phyloP scores from a whole-genome alignment of 169 alveolate species.

The Plasmodium sp. region DNA sequence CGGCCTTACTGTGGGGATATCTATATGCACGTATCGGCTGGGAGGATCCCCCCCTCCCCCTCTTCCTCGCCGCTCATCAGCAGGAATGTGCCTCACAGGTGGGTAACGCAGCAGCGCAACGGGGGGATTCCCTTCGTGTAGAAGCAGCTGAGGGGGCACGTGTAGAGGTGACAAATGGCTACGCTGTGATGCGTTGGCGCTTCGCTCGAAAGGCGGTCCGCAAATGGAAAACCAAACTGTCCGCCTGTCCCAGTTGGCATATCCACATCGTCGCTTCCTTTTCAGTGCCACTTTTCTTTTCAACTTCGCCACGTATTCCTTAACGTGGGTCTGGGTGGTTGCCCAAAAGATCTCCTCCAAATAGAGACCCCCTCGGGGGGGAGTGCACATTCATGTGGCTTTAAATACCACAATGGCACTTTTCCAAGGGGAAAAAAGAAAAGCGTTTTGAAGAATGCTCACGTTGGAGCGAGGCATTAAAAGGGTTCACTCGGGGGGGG shows the following conservation, averaged over 20 bases:
- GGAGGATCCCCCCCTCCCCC: not conserved
- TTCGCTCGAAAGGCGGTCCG: not conserved
- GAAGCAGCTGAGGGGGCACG: too few species aligned
- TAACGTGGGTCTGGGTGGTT: not conserved
- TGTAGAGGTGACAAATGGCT: not conserved
- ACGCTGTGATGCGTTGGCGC: not conserved
- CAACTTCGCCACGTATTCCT: not conserved
- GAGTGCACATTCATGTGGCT: not conserved
- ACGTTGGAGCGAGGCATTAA: not conserved
- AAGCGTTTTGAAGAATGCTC: not conserved
- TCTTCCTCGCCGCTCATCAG: not conserved
- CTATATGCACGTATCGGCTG: not conserved
- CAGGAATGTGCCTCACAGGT: not conserved
- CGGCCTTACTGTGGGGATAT: not conserved
- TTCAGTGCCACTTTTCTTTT: not conserved
- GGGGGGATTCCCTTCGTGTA: not conserved
- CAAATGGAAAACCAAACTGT: not conserved
- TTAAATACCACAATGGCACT: not conserved
- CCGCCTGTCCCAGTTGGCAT: not conserved
- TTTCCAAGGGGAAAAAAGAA: not conserved
- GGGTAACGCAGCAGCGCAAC: not conserved
- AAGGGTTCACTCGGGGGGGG: not conserved
- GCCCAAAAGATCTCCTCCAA: not conserved
- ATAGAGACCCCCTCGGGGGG: not conserved
- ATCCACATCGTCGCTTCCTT: not conserved